These are phyloP conservation scores for Setaria italica DNA, from an alignment of 202 grass and related monocot species.

Conservation along the genomic window DNA sequence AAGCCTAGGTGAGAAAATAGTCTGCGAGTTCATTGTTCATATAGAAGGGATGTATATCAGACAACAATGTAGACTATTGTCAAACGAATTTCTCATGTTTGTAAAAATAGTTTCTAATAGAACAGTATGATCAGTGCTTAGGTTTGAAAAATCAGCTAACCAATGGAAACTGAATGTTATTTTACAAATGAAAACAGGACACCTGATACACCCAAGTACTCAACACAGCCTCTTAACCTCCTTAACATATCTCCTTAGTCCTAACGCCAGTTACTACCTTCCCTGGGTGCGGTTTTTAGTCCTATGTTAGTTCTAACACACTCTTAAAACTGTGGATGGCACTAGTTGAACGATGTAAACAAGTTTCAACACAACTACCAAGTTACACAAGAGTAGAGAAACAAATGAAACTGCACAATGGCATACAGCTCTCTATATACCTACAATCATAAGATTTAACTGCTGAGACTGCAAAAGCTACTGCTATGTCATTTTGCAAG, in stretches of 20 bases:
- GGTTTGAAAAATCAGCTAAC: not conserved
- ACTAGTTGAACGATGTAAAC: not conserved
- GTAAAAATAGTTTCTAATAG: not conserved
- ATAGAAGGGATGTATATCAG: not conserved
- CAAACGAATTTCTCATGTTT: not conserved
- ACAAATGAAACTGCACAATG: conserved; percentile 2
- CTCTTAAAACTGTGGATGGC: not conserved
- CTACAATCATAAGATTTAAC: not conserved
- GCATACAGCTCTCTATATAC: not conserved
- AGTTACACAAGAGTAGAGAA: conserved; percentile 5
- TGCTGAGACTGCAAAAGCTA: not conserved
- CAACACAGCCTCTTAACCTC: not conserved
- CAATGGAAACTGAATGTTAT: not conserved
- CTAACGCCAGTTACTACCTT: conserved; percentile 1
- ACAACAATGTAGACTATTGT: not conserved
- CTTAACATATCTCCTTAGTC: not conserved
- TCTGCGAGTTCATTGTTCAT: not conserved
- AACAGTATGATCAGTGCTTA: not conserved
- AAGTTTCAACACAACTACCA: not conserved
- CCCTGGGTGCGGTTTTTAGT: not conserved
- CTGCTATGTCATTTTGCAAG: not conserved
- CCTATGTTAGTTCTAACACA: not conserved
- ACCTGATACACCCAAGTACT: not conserved
- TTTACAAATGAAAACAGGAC: conserved; percentile 5
- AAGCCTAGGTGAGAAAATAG: not conserved